A percentile compares a stretch with the other conserved stretches of the same genome.
These are phyloP conservation scores for Pyrrhoderma lamaoense DNA, from an alignment of 1,284 basidiomycete species.

Conservation along the genomic window DNA sequence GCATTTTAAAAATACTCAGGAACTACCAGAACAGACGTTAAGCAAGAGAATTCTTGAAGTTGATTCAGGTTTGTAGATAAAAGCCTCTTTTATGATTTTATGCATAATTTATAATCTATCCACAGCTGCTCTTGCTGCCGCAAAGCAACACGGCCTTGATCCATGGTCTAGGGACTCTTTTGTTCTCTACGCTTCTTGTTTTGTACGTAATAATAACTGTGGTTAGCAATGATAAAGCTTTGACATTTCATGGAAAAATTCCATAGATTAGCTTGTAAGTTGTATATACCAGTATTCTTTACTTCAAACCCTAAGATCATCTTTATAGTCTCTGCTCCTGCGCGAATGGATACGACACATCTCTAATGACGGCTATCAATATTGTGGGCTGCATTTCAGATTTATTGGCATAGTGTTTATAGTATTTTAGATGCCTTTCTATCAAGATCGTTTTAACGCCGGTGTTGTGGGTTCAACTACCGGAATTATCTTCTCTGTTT, in stretches of 20 bases:
- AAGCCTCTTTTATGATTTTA: neutral
- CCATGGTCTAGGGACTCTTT: conserved; percentile 25
- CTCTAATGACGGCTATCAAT: conserved; percentile 26
- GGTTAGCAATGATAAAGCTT: neutral
- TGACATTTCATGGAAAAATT: neutral
- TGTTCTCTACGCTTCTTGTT: conserved; percentile 25
- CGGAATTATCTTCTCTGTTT: conserved; percentile 22
- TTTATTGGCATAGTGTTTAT: neutral
- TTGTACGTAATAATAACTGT: conserved; percentile 17
- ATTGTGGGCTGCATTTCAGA: conserved; percentile 19
- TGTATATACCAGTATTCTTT: neutral
- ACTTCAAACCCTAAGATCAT: neutral
- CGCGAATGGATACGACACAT: conserved; percentile 25
- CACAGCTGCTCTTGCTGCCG: conserved; percentile 21
- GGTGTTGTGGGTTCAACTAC: conserved; percentile 23
- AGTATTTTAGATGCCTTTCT: conserved; percentile 19
- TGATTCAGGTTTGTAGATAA: conserved; percentile 14
- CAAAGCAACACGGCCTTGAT: conserved; percentile 21
- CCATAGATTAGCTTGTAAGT: conserved; percentile 15
- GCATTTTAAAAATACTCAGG: neutral
- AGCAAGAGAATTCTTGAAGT: conserved; percentile 20
- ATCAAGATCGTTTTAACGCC: conserved; percentile 23
- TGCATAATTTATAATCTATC: neutral
- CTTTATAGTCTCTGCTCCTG: conserved; percentile 23
- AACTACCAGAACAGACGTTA: neutral